A percentile compares a stretch with the other conserved stretches of the same genome.
Evolutionary conservation across 441 rosid genomes (phyloP).

Genomic region (Croton laevigatus): DNA sequence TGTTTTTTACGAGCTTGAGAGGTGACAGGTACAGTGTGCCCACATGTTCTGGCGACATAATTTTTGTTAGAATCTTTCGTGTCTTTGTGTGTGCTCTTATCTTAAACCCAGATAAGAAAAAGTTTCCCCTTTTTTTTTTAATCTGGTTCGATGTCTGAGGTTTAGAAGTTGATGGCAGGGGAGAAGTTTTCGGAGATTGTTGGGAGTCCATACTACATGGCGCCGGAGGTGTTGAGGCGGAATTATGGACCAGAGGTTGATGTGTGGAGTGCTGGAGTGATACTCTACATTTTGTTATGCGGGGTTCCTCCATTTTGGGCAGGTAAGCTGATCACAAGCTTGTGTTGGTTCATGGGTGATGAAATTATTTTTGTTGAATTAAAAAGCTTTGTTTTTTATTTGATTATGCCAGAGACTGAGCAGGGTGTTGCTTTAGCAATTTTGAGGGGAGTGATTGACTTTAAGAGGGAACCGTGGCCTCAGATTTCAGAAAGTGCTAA

Average conservation of each 20-base stretch:
- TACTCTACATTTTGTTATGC: slow-evolving; percentile 79
- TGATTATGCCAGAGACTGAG: slow-evolving; percentile 66
- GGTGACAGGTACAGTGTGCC: neutral
- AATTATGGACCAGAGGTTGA: slow-evolving; percentile 94
- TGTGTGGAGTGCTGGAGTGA: slow-evolving; percentile 94
- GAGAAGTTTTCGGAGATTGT: slow-evolving; percentile 87
- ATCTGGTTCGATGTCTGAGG: neutral
- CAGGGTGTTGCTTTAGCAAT: slow-evolving; percentile 97
- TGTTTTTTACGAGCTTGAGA: neutral
- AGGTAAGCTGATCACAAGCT: slow-evolving; percentile 36
- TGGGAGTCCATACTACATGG: slow-evolving; percentile 98
- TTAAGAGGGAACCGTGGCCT: slow-evolving; percentile 98
- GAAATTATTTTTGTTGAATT: neutral
- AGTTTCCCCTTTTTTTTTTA: too few species aligned
- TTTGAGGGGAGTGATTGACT: slow-evolving; percentile 77
- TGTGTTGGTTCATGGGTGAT: neutral
- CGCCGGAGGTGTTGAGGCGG: slow-evolving; percentile 88
- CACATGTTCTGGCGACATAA: neutral
- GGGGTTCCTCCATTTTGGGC: slow-evolving; percentile 99
- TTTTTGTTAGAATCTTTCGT: neutral
- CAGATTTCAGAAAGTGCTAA: slow-evolving; percentile 88
- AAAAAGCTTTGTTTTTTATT: slow-evolving; percentile 7
- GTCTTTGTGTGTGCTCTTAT: neutral
- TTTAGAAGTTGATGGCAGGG: slow-evolving; percentile 36
- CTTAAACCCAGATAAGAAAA: neutral